phyloP scores from a whole-genome alignment of 345 rosid species.

The Raphanus raphanistrum region DNA sequence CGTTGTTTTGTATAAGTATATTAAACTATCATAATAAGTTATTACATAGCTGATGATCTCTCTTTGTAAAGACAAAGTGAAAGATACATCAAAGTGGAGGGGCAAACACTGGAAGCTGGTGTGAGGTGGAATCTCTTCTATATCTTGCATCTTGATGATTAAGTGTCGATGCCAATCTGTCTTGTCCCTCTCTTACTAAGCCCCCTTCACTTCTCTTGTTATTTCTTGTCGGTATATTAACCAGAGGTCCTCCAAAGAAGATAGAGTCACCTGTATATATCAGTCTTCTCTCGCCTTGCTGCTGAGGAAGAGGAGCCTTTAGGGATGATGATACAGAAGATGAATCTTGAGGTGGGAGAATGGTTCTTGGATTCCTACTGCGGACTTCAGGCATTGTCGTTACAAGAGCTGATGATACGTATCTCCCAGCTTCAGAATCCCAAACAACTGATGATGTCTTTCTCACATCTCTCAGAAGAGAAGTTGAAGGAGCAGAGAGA shows the following conservation, averaged over 20 bases:
- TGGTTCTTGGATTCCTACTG: slow-evolving; percentile 49
- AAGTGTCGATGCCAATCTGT: slow-evolving; percentile 52
- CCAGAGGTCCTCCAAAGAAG: slow-evolving; percentile 88
- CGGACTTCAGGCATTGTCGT: slow-evolving; percentile 63
- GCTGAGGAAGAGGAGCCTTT: slow-evolving; percentile 48
- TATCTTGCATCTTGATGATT: slow-evolving; percentile 64
- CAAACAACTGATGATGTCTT: slow-evolving; percentile 84
- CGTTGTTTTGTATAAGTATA: neutral
- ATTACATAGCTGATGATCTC: neutral
- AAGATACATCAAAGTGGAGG: slow-evolving; percentile 38
- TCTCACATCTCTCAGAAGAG: slow-evolving; percentile 73
- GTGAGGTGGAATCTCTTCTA: slow-evolving; percentile 71
- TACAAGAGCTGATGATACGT: slow-evolving; percentile 76
- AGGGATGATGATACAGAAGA: slow-evolving; percentile 39
- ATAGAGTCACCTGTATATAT: slow-evolving; percentile 82
- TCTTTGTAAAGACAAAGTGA: neutral
- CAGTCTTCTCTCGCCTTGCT: slow-evolving; percentile 57
- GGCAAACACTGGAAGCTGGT: slow-evolving; percentile 84
- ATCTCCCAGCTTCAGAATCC: slow-evolving; percentile 96
- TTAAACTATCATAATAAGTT: neutral
- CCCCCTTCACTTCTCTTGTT: slow-evolving; percentile 50
- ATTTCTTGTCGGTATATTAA: slow-evolving; percentile 40
- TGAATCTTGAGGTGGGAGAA: slow-evolving; percentile 46
- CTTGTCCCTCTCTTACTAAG: slow-evolving; percentile 54
- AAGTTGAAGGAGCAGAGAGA: slow-evolving; percentile 62